Percentiles rank a stretch among this genome's conserved stretches.
These are phyloP conservation scores for Misopates orontium DNA, from an alignment of 257 asterid species.

Conservation along the genomic window DNA sequence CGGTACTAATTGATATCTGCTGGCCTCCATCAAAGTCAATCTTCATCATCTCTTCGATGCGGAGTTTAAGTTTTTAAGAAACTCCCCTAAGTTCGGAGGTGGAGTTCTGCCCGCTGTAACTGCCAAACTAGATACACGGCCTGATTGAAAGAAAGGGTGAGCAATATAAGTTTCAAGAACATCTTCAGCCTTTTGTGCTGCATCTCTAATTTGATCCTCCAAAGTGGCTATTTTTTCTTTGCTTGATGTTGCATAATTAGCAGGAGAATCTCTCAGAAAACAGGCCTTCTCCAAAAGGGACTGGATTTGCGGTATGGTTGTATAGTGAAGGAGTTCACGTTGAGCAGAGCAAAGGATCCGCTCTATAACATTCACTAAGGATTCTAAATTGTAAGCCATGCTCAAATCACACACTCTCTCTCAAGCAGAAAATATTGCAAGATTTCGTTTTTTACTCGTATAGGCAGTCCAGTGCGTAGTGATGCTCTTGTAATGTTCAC, in stretches of 20 bases:
- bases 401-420: no score
- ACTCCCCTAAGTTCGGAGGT: background rate
- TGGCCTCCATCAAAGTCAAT: background rate
- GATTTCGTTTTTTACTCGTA: no score
- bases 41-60: background rate
- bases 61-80: background rate
- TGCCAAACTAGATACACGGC: no score
- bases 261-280: background rate
- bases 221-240: background rate
- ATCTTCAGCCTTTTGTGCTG: background rate
- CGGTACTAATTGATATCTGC: no score
- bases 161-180: background rate
- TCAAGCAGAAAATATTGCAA: no score
- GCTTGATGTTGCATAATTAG: background rate
- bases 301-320: background rate
- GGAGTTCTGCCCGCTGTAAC: background rate
- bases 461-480: no score
- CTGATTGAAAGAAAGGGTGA: no score
- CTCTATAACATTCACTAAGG: background rate
- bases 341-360: background rate
- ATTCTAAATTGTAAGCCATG: constrained; percentile 10
- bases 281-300: background rate
- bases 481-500: no score
- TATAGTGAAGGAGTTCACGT: no score
- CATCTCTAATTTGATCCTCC: background rate